phyloP scores from a whole-genome alignment of 257 asterid species.

The Solanum ahanhuiri region DNA sequence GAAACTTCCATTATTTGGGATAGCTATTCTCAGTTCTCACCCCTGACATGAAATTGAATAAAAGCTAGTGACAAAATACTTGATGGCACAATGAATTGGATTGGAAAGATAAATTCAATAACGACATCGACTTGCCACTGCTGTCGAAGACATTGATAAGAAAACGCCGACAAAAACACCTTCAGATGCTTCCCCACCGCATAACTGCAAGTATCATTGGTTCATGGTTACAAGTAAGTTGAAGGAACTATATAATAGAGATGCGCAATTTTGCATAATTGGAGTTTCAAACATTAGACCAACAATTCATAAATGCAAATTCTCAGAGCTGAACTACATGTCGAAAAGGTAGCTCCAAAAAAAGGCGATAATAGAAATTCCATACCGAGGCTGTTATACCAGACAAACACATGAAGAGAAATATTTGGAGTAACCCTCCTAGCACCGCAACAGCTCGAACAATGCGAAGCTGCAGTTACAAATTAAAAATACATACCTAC shows the following conservation, averaged over 20 bases:
- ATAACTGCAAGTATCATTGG: slow-evolving; percentile 40
- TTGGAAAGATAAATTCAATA: slow-evolving; percentile 5
- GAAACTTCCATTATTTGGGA: background rate
- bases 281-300: background rate
- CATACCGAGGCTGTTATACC: slow-evolving; percentile 73
- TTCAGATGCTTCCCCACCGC: slow-evolving; percentile 80
- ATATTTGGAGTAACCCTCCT: slow-evolving; percentile 82
- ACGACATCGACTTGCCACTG: slow-evolving; percentile 45
- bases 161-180: slow-evolving; percentile 88
- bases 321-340: background rate
- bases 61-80: background rate
- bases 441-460: slow-evolving; percentile 78
- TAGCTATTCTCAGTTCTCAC: background rate
- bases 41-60: background rate
- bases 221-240: background rate
- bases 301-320: background rate
- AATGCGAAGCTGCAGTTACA: slow-evolving; percentile 56
- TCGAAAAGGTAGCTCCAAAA: background rate
- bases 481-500: background rate
- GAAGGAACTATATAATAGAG: background rate
- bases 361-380: slow-evolving; percentile 3
- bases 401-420: slow-evolving; percentile 74
- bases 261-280: background rate
- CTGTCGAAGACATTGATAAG: slow-evolving; percentile 92
- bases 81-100: background rate